phyloP scores from a whole-genome alignment of 768 basidiomycete species.

The Auriscalpium vulgare region DNA sequence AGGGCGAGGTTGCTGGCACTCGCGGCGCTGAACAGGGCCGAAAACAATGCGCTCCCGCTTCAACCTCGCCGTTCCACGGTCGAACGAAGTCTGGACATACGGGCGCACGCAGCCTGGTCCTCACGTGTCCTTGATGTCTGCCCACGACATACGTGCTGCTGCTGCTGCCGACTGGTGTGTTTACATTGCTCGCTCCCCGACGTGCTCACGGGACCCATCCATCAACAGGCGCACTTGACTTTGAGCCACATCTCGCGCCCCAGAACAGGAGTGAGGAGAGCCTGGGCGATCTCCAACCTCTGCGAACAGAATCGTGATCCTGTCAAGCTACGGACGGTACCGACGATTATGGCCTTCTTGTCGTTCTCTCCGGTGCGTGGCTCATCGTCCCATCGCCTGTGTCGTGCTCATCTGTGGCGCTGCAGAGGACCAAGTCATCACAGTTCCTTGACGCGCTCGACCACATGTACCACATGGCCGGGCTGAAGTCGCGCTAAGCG shows the following conservation, averaged over 20 bases:
- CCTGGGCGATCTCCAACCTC: constrained; percentile 83
- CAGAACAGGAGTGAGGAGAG: constrained; percentile 66
- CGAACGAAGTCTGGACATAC: constrained; percentile 25
- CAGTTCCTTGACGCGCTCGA: constrained; percentile 95
- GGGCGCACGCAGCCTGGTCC: constrained; percentile 17
- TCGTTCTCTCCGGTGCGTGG: constrained; percentile 89
- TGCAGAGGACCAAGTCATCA: constrained; percentile 89
- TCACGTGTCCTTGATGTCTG: neutral
- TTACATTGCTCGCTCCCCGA: constrained; percentile 95
- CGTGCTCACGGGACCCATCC: constrained; percentile 86
- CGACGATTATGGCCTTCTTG: constrained; percentile 90
- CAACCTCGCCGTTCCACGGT: constrained; percentile 18
- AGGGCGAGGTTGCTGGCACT: constrained; percentile 57
- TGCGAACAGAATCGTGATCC: constrained; percentile 72
- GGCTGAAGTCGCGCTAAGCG: constrained; percentile 90
- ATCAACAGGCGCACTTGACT: constrained; percentile 90
- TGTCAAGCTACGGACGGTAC: constrained; percentile 86
- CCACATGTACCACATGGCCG: constrained; percentile 81
- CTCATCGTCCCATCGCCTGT: neutral
- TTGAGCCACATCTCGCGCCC: constrained; percentile 87
- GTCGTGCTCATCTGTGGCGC: neutral
- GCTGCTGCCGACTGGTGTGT: constrained; percentile 84
- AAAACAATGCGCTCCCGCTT: constrained; percentile 18
- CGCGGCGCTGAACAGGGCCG: constrained; percentile 28
- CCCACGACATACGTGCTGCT: constrained; percentile 62